Evolutionary conservation across 306 rosid genomes (phyloP).

Genomic region (Cyclanthera cordifolia): DNA sequence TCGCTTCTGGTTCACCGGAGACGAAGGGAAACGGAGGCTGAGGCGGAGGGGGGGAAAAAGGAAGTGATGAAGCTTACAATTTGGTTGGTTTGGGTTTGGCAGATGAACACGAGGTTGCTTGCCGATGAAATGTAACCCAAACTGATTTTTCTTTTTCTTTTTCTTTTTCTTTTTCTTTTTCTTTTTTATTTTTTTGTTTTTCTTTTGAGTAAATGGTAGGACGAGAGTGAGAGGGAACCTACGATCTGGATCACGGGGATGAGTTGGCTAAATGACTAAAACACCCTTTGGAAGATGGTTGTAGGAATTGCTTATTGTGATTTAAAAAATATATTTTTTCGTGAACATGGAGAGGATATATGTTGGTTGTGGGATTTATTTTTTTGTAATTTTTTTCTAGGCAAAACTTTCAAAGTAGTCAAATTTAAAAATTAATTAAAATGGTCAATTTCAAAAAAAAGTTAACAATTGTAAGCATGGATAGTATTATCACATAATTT

Average conservation of each 20-base stretch:
- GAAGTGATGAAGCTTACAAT: background rate
- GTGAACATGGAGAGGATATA: too few relatives aligned
- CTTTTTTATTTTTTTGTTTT: background rate
- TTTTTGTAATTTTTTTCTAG: too few relatives aligned
- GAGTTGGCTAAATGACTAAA: background rate
- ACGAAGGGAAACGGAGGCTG: background rate
- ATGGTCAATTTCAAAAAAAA: too few relatives aligned
- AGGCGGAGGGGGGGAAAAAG: background rate
- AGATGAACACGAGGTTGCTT: background rate
- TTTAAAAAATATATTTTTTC: too few relatives aligned
- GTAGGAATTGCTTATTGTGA: too few relatives aligned
- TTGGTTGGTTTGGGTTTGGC: conserved; percentile 7
- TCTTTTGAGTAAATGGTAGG: background rate
- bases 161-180: background rate
- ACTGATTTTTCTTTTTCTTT: background rate
- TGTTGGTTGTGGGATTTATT: too few relatives aligned
- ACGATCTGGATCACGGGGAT: conserved; percentile 2
- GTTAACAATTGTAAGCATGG: too few relatives aligned
- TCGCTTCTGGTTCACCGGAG: background rate
- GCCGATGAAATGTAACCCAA: background rate
- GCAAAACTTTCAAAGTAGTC: too few relatives aligned
- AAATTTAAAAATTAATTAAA: too few relatives aligned
- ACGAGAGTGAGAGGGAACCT: conserved; percentile 6
- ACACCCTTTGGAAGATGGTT: background rate
- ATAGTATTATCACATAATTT: too few relatives aligned